Evolutionary conservation across 208 protist species (phyloP), one percentile per base, ranked within the genome.

Genomic region (Lotmaria passim): DNA sequence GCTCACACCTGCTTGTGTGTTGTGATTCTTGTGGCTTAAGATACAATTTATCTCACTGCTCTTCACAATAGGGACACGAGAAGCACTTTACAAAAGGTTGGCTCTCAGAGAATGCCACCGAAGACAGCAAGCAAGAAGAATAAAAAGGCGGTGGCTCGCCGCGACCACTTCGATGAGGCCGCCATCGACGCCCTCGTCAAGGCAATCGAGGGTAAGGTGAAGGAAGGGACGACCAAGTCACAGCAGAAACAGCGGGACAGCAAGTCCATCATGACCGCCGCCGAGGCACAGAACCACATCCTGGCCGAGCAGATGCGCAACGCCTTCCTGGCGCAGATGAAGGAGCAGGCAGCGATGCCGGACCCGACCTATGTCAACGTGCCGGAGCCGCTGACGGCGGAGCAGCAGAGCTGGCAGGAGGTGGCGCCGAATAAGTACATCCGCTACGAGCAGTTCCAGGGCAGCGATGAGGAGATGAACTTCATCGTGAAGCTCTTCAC

Each of bases 401-500:
- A 85, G 71, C 58, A 86, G 57, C 69, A 44, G 33, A 48, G 19
- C 30, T 94, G 89, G 89, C 78, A 89, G 68, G 75, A 89, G 78
- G 79, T 87, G 14, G 81, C 85, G 21, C 82, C 81, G 15, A 80
- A 80, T 48, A 86, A 84, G 67, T 93, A 90, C 65, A 80, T 95
- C 44, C 87, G 87, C 24, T 95, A 93, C 44, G 83, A 95, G 67
- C 85, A 91, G 68, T 95, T 93, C 69, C 71, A 79, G 56, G 85
- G 84, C 24, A 84, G 51, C 51, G 79, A 93, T 31, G 75, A 82
- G 33, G 83, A 97, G 58, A 89, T 98, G 81, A 66, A 87, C 57
- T 87, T 81, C 33, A 97, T 99, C 38, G 97, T 98, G 39, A 59
- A 81, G 12, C 75, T 99, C 15, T 98, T 99, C 61, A 93, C 89